phyloP scores from a whole-genome alignment of 768 basidiomycete genomes.

The Wakefieldia striispora region DNA sequence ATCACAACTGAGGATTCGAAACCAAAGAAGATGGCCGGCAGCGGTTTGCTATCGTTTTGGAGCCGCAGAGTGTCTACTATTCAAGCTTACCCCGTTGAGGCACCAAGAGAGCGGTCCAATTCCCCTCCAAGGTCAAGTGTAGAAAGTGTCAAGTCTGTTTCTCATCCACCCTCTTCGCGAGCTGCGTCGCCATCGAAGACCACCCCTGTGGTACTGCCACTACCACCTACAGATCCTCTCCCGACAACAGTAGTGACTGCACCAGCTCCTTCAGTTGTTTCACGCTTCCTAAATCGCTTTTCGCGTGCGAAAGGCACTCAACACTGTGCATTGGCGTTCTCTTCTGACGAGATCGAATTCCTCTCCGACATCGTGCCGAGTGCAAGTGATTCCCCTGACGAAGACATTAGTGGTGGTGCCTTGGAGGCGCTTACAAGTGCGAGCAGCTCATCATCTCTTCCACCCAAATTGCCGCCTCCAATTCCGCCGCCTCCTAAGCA shows the following conservation, averaged over 20 bases:
- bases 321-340: conserved; percentile 64
- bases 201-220: conserved; percentile 10
- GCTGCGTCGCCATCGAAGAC: conserved; percentile 18
- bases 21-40: conserved; percentile 39
- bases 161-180: conserved; percentile 7
- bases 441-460: conserved; percentile 41
- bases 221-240: conserved; percentile 6
- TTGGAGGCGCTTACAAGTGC: conserved; percentile 41
- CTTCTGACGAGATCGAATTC: conserved; percentile 79
- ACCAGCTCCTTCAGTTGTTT: conserved; percentile 65
- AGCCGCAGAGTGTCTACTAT: conserved; percentile 40
- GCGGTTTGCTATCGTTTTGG: conserved; percentile 75
- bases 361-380: conserved; percentile 66
- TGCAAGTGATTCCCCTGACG: conserved; percentile 40
- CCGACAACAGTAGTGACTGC: neutral
- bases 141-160: conserved; percentile 22
- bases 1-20: conserved; percentile 42
- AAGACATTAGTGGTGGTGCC: conserved; percentile 32
- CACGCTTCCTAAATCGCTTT: conserved; percentile 80
- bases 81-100: conserved; percentile 19
- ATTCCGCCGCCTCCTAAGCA: conserved; percentile 36
- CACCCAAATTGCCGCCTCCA: conserved; percentile 46
- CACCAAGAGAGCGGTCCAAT: conserved; percentile 15
- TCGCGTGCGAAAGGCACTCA: conserved; percentile 45
- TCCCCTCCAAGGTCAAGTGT: conserved; percentile 32